These are phyloP conservation scores for Apostasia ramifera DNA, from an alignment of 106 monocot species.

Conservation along the genomic window DNA sequence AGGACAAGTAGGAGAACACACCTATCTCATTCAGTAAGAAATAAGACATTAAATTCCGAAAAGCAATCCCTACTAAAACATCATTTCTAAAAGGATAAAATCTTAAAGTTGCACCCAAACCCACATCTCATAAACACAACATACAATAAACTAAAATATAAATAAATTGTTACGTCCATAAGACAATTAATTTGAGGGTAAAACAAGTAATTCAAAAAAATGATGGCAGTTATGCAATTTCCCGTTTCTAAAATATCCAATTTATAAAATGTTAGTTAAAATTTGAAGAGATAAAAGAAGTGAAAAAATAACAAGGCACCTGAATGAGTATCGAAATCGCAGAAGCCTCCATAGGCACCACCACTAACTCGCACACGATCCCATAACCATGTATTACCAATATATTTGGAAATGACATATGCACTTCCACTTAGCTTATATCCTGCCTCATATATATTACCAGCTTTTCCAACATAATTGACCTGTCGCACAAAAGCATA, in stretches of 20 bases:
- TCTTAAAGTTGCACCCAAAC: too few relatives aligned
- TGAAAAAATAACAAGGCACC: constrained; percentile 28
- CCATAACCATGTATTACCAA: constrained; percentile 95
- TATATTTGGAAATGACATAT: constrained; percentile 95
- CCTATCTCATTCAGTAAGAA: constrained; percentile 28
- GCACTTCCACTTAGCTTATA: constrained; percentile 90
- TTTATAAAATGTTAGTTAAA: too few relatives aligned
- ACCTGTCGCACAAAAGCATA: constrained; percentile 32
- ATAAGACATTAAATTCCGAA: neutral
- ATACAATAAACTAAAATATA: too few relatives aligned
- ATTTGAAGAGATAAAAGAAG: neutral
- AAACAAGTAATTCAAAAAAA: too few relatives aligned
- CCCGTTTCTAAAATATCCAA: too few relatives aligned
- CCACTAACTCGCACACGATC: constrained; percentile 98
- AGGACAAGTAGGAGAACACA: constrained; percentile 92
- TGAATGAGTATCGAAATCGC: constrained; percentile 96
- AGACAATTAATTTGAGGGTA: too few relatives aligned
- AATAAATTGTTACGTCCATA: too few relatives aligned
- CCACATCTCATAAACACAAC: too few relatives aligned
- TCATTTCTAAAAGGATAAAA: too few relatives aligned
- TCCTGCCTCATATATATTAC: constrained; percentile 77
- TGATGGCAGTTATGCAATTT: too few relatives aligned
- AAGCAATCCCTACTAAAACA: too few relatives aligned
- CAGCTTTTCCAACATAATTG: constrained; percentile 98
- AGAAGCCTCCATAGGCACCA: constrained; percentile 98